These are phyloP conservation scores for Nakazawaea siamensis DNA, from an alignment of 805 yeast species.

Conservation along the genomic window DNA sequence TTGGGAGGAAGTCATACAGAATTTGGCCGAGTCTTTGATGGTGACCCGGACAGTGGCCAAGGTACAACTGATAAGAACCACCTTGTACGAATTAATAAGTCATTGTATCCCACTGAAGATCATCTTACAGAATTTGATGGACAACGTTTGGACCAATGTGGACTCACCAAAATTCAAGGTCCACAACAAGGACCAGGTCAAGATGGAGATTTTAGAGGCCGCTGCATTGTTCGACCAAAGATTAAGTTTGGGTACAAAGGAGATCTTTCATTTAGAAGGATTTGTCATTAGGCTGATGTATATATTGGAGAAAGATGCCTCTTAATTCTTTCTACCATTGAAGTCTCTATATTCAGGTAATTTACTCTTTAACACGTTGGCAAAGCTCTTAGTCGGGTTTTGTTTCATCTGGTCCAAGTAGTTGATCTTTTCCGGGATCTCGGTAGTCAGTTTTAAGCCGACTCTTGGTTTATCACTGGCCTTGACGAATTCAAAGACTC, in stretches of 20 bases:
- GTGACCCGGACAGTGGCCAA: conserved; percentile 58
- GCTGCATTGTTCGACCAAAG: conserved; percentile 79
- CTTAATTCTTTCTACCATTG: conserved; percentile 19
- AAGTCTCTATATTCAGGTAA: conserved; percentile 39
- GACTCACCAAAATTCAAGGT: conserved; percentile 14
- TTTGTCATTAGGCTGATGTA: conserved; percentile 87
- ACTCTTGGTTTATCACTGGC: conserved; percentile 59
- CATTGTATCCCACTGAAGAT: conserved; percentile 89
- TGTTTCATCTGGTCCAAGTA: conserved; percentile 44
- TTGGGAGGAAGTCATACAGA: conserved; percentile 78
- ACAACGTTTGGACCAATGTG: conserved; percentile 22
- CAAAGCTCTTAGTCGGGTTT: conserved; percentile 59
- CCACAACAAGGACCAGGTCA: conserved; percentile 19
- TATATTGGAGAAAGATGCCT: conserved; percentile 37
- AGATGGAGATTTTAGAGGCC: conserved; percentile 42
- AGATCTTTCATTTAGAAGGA: conserved; percentile 92
- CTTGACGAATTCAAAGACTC: conserved; percentile 78
- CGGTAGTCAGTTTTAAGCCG: conserved; percentile 48
- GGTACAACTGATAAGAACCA: conserved; percentile 52
- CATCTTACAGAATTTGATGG: conserved; percentile 56
- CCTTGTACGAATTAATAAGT: conserved; percentile 75
- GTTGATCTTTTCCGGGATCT: conserved; percentile 35
- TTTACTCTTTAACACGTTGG: conserved; percentile 43
- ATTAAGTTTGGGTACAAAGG: conserved; percentile 75
- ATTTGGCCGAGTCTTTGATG: conserved; percentile 51